These are phyloP conservation scores for Penicillium cataractarum DNA, from an alignment of 495 filamentous ascomycete species.

Conservation along the genomic window DNA sequence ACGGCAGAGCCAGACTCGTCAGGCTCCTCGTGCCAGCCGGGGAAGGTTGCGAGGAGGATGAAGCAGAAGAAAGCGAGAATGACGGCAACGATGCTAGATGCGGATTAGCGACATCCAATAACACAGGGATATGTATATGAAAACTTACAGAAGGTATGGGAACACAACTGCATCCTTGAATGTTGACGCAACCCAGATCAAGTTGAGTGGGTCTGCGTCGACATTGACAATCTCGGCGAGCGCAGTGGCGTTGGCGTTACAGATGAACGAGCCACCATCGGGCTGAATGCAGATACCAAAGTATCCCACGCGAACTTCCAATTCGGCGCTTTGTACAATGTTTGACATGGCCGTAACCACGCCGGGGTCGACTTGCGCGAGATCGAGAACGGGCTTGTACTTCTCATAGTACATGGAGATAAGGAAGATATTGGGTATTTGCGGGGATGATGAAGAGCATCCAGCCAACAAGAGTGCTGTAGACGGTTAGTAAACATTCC, in stretches of 20 bases:
- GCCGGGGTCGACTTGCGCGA: constrained; percentile 82
- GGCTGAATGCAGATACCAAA: constrained; percentile 71
- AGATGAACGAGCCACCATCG: constrained; percentile 65
- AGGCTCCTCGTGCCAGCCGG: constrained; percentile 70
- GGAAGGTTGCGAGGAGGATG: constrained; percentile 71
- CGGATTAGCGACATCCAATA: constrained; percentile 8
- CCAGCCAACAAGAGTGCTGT: constrained; percentile 68
- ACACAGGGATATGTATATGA: not conserved
- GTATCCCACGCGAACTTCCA: constrained; percentile 73
- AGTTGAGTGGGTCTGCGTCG: constrained; percentile 70
- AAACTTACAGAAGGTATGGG: constrained; percentile 66
- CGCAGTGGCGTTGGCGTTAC: constrained; percentile 68
- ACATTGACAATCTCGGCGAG: constrained; percentile 64
- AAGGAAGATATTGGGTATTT: constrained; percentile 70
- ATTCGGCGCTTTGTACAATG: constrained; percentile 62
- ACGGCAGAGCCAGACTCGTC: constrained; percentile 56
- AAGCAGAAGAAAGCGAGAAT: constrained; percentile 72
- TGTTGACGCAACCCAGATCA: constrained; percentile 73
- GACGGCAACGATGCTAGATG: constrained; percentile 65
- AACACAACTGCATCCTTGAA: constrained; percentile 75
- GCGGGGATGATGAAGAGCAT: constrained; percentile 69
- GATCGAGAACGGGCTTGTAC: constrained; percentile 63
- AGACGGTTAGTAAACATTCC: constrained; percentile 31
- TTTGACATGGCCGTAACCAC: constrained; percentile 69
- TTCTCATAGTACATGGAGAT: constrained; percentile 70